A percentile compares a stretch with the other conserved stretches of the same genome.
These are phyloP conservation scores for Malus domestica DNA, from an alignment of 306 rosid genomes.

Conservation along the genomic window DNA sequence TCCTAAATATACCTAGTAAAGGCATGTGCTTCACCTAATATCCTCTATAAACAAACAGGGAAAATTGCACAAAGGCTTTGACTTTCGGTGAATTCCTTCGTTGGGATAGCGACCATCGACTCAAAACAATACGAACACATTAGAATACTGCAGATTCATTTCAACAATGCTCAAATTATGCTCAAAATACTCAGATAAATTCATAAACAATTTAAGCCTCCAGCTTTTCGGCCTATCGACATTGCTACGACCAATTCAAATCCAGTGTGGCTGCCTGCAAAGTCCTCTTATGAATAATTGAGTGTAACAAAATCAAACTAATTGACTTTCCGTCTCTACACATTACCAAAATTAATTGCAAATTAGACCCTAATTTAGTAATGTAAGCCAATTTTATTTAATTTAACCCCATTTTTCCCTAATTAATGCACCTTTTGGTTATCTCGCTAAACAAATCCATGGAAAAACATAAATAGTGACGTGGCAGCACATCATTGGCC, in stretches of 20 bases:
- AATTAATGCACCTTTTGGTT: neutral
- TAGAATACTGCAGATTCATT: neutral
- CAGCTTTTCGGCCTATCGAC: slow-evolving; percentile 2
- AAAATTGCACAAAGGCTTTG: slow-evolving; percentile 22
- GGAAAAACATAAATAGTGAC: neutral
- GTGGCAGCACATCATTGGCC: neutral
- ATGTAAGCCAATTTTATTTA: too few relatives aligned
- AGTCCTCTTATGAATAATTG: neutral
- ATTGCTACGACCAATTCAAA: neutral
- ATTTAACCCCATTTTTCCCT: neutral
- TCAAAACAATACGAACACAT: neutral
- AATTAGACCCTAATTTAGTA: neutral
- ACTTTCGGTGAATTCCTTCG: slow-evolving; percentile 26
- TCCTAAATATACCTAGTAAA: slow-evolving; percentile 13
- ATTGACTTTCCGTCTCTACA: neutral
- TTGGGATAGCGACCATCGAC: slow-evolving; percentile 19
- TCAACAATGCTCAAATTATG: slow-evolving; percentile 1
- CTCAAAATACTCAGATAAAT: neutral
- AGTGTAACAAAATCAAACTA: neutral
- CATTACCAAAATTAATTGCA: neutral
- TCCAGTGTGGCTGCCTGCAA: neutral
- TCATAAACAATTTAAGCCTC: neutral
- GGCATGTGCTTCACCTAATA: slow-evolving; percentile 42
- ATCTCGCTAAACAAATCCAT: neutral
- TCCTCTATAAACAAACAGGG: slow-evolving; percentile 16